phyloP scores from a whole-genome alignment of 495 filamentous ascomycete species.

The Penicillium ochrochloron region DNA sequence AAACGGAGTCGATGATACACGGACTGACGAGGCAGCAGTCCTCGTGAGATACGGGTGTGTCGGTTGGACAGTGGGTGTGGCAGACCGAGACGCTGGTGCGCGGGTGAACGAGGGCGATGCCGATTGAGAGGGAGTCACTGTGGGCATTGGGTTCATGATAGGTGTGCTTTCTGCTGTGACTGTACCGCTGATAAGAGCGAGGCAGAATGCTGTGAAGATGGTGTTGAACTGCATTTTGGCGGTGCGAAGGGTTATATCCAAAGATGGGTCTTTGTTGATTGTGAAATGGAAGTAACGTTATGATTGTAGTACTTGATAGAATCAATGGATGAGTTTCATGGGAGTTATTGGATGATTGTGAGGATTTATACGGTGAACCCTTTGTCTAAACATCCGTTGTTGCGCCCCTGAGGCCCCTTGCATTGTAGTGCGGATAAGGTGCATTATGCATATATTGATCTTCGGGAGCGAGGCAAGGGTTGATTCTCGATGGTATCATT shows the following conservation, averaged over 20 bases:
- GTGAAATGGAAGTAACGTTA: neutral
- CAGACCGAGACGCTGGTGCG: neutral
- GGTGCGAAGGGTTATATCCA: neutral
- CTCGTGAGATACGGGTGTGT: neutral
- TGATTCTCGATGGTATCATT: neutral
- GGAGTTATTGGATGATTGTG: neutral
- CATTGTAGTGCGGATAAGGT: neutral
- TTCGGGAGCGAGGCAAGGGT: slow-evolving; percentile 4
- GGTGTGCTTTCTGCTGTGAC: slow-evolving; percentile 2
- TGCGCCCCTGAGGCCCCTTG: neutral
- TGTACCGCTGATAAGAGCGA: slow-evolving; percentile 6
- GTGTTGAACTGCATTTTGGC: slow-evolving; percentile 3
- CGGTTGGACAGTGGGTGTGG: neutral
- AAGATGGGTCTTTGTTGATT: too few species aligned
- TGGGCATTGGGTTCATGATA: neutral
- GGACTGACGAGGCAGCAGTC: neutral
- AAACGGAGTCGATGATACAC: neutral
- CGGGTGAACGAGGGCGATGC: neutral
- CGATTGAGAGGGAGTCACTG: neutral
- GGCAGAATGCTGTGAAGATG: neutral
- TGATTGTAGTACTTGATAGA: neutral
- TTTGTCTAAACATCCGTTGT: neutral
- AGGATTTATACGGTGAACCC: neutral
- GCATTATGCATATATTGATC: neutral
- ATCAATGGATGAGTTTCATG: too few species aligned